These are phyloP conservation scores for Acer campestre DNA, from an alignment of 345 rosid species.

Conservation along the genomic window DNA sequence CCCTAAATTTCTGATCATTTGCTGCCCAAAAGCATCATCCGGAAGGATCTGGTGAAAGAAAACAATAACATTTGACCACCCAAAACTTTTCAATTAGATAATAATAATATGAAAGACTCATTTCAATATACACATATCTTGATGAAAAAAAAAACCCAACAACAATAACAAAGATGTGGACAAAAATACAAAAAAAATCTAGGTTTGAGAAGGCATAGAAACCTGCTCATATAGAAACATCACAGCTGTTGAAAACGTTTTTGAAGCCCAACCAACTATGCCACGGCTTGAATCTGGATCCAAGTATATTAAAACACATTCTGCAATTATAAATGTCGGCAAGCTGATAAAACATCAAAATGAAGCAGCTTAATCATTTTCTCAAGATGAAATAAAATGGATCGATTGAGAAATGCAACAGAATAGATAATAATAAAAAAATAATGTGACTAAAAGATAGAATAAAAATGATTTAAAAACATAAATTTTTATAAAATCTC, in stretches of 20 bases:
- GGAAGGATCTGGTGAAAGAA: slow-evolving; percentile 77
- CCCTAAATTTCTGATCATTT: slow-evolving; percentile 97
- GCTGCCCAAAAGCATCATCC: slow-evolving; percentile 97
- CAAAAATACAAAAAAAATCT: neutral
- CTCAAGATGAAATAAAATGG: slow-evolving; percentile 21
- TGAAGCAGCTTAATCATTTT: slow-evolving; percentile 32
- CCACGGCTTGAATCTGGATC: slow-evolving; percentile 83
- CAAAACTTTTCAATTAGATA: slow-evolving; percentile 1
- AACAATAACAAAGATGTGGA: slow-evolving; percentile 11
- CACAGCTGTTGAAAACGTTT: slow-evolving; percentile 67
- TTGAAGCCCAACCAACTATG: slow-evolving; percentile 83
- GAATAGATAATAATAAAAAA: too few relatives aligned
- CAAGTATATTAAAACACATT: slow-evolving; percentile 94
- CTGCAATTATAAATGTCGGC: slow-evolving; percentile 99
- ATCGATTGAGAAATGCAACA: slow-evolving; percentile 1
- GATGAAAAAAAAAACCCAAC: neutral
- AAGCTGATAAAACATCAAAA: slow-evolving; percentile 81
- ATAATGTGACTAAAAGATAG: neutral
- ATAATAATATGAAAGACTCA: neutral
- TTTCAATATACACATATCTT: slow-evolving; percentile 1
- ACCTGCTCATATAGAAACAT: slow-evolving; percentile 99
- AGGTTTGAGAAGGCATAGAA: slow-evolving; percentile 15
- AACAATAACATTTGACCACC: slow-evolving; percentile 18
- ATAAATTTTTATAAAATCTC: neutral
- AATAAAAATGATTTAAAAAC: neutral